These are phyloP conservation scores for Melaleuca quinquenervia DNA, from an alignment of 345 rosid genomes.

Conservation along the genomic window DNA sequence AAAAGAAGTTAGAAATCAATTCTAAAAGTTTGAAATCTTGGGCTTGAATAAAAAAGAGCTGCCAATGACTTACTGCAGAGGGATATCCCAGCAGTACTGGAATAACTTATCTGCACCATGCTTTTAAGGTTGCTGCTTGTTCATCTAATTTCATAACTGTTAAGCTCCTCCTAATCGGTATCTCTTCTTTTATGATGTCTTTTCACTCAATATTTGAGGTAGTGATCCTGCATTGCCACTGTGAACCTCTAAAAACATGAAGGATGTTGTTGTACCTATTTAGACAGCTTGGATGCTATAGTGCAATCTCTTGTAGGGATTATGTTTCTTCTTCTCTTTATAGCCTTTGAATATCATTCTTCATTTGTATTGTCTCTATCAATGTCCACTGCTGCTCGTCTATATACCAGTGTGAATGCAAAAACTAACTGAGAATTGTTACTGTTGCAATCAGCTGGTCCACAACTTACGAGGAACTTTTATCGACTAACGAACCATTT, in stretches of 20 bases:
- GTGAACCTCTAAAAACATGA: not conserved
- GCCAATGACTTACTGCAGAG: not conserved
- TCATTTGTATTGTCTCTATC: not conserved
- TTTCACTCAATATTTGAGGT: not conserved
- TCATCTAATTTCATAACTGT: not conserved
- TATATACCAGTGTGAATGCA: not conserved
- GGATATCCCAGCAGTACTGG: not conserved
- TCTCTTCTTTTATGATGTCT: not conserved
- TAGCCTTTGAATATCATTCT: not conserved
- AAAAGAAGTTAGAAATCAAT: not conserved
- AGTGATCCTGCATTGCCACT: not conserved
- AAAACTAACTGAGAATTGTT: conserved; percentile 12
- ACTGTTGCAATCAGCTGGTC: conserved; percentile 59
- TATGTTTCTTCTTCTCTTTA: not conserved
- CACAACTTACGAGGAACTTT: conserved; percentile 75
- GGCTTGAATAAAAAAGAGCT: not conserved
- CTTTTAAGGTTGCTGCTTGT: not conserved
- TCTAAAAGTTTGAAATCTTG: not conserved
- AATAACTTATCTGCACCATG: not conserved
- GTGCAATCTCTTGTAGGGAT: not conserved
- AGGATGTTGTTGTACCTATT: not conserved
- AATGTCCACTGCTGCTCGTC: not conserved
- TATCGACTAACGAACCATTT: conserved; percentile 68
- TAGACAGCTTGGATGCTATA: not conserved
- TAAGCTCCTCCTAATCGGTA: not conserved